Evolutionary conservation across 2,329 filamentous ascomycete genomes (phyloP).

Genomic region (Phyllosticta paracitricarpa): DNA sequence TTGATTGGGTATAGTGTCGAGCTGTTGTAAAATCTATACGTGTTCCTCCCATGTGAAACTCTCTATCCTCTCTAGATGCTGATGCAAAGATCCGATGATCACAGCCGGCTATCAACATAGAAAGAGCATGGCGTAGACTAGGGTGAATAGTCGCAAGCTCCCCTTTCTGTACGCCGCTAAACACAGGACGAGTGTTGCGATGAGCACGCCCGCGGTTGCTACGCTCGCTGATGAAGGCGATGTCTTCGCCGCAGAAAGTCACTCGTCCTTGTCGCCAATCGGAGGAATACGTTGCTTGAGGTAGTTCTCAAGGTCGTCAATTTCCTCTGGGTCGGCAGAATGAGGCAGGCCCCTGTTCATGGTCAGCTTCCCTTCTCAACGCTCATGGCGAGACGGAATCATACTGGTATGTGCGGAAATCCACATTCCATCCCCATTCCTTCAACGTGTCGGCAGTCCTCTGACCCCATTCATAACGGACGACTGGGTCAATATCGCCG

Average conservation of each 20-base stretch:
- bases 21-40: background rate
- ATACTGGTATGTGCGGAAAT: constrained; percentile 66
- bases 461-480: constrained; percentile 59
- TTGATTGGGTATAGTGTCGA: constrained; percentile 9
- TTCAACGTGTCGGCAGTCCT: constrained; percentile 57
- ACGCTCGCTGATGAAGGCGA: background rate
- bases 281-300: constrained; percentile 44
- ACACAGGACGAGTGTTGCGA: background rate
- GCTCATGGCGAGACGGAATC: constrained; percentile 18
- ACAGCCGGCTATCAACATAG: background rate
- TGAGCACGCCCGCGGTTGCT: background rate
- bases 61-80: background rate
- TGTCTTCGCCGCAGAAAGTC: background rate
- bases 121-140: background rate
- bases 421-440: constrained; percentile 60
- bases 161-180: constrained; percentile 1
- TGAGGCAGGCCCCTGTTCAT: constrained; percentile 56
- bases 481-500: constrained; percentile 66
- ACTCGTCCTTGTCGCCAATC: constrained; percentile 27
- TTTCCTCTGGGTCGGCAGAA: constrained; percentile 65
- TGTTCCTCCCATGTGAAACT: background rate
- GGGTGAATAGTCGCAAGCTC: background rate
- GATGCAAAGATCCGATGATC: background rate
- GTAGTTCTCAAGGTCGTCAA: constrained; percentile 68
- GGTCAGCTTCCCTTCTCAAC: background rate